Evolutionary conservation across 2,329 filamentous ascomycete species (phyloP), one percentile per base, ranked within the genome.

Genomic region (Cytospora piceae): DNA sequence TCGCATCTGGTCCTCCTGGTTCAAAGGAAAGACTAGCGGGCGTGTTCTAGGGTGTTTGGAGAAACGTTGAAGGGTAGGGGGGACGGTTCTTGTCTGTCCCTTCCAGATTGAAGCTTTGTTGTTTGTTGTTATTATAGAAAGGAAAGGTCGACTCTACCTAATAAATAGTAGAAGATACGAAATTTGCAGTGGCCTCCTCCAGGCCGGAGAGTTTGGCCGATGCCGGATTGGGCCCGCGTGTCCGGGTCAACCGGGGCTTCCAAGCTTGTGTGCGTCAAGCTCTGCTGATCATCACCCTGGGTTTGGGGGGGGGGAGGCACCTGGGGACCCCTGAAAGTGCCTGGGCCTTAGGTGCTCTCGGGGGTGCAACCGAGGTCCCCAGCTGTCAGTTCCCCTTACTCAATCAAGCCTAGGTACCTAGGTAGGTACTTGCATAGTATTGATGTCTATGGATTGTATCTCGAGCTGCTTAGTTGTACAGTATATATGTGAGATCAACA

Each of bases 1-100:
- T 49, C 53, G 60, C 66, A 68, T 68, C 60, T 68, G 66, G 63
- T 17, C 56, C 52, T 66, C 55, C 31, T 46, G 55, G 24, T 22
- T 12, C 27, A 17, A 42, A 49, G 24, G 17, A 34, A 29, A 27
- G 20, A 22, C 20, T 31, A 24, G 32, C 4, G 31, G 29, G 12
- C 15, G 27, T 9, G 34, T n/a, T 27, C 12, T 39, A 8, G 8
- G 14, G 24, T 24, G 27, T 56, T 27, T 46, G 14, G 17, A 39
- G n/a, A 29, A 20, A 24, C 20, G 14, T 56, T 31, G 53, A 52
- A 65, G 37, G 32, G 15, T 31, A 57, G 42, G 6, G 42, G 53
- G 60, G 51, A 39, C 31, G 31, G 52, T 32, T 32, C 3, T 42
- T 29, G 31, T 24, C 11, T 3, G n/a, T 34, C 12, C 27, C 27